Base-by-base conservation (phyloP, 148 eudicot genomes). In the Hydrangea macrophylla region DNA sequence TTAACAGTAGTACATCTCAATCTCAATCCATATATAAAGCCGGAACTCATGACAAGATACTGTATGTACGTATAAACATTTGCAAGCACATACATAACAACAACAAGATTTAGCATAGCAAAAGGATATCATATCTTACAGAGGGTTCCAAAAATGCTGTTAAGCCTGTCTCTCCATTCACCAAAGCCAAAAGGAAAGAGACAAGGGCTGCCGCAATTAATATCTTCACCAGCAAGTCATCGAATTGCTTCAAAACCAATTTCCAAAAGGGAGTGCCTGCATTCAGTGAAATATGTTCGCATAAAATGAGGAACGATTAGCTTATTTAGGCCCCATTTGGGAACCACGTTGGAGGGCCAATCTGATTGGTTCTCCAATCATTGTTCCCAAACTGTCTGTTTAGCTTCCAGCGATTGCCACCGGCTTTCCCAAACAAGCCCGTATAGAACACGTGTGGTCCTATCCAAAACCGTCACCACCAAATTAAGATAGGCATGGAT, bases 181-280 rank as follows among this genome's bases (percentile, higher is more conserved):
- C 76, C 81, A 93, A 71, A 54, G 98, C 98, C 88, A 93, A 80
- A 74, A 93, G 31, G 79, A 93, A 88, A 58, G 98, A 93, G 50
- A 93, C 78, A 62, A 90, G 65, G 62, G 98, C 98, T 45, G 98
- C 96, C 65, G 84, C 98, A 73, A 93, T 90, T 85, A 93, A 80
- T 75, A 93, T 93, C 86, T 90, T 93, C 30, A 93, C 98, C 70
- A 93, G 90, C 78, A 93, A 84, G 78, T 93, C 98, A 79, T 93
- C 97, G 79, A 93, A 93, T 73, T 93, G 98, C 89, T 93, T 93
- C 82, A 93, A 69, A 69, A 93, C 95, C 85, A 93, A 71, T 76
- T 84, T 88, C 98, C 96, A 93, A 58, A 93, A 93, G 26, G 98
- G 97, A 75, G 98, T 93, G 75, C 92, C 98, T 93, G 83, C 77